phyloP scores from a whole-genome alignment of 1,284 basidiomycete genomes.

The Phlebopus sp. region DNA sequence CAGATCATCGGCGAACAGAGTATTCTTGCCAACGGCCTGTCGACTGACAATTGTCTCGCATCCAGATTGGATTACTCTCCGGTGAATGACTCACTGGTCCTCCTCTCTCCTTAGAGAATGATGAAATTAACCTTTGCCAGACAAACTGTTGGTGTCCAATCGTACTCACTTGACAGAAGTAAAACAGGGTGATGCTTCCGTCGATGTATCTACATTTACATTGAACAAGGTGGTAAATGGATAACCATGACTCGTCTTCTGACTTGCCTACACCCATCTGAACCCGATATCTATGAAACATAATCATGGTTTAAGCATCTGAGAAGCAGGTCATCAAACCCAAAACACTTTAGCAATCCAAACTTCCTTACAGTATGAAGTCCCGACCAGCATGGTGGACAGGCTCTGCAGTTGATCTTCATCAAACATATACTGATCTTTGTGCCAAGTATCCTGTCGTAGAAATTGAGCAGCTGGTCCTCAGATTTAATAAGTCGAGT shows the following conservation, averaged over 20 bases:
- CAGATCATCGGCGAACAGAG: no score
- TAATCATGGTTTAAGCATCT: conserved; percentile 23
- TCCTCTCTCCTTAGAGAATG: no score
- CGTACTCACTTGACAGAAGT: no score
- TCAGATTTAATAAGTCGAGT: conserved; percentile 28
- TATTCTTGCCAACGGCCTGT: no score
- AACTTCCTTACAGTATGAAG: conserved; percentile 75
- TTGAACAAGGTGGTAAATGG: neutral
- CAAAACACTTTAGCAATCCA: neutral
- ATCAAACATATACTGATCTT: conserved; percentile 86
- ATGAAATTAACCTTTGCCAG: no score
- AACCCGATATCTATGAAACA: conserved; percentile 6
- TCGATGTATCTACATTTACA: neutral
- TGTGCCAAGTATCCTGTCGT: conserved; percentile 83
- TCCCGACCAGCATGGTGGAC: conserved; percentile 87
- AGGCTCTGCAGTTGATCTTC: conserved; percentile 88
- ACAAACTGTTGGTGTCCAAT: no score
- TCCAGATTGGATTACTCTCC: no score
- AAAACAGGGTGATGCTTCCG: no score
- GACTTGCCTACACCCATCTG: neutral
- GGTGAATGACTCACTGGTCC: no score
- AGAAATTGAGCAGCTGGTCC: conserved; percentile 7
- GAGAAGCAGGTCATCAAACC: conserved; percentile 13
- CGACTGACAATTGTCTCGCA: no score
- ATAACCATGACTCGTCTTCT: conserved; percentile 5